Base-by-base conservation (phyloP, 2,329 filamentous ascomycete species). In the Pseudogymnoascus sp. region DNA sequence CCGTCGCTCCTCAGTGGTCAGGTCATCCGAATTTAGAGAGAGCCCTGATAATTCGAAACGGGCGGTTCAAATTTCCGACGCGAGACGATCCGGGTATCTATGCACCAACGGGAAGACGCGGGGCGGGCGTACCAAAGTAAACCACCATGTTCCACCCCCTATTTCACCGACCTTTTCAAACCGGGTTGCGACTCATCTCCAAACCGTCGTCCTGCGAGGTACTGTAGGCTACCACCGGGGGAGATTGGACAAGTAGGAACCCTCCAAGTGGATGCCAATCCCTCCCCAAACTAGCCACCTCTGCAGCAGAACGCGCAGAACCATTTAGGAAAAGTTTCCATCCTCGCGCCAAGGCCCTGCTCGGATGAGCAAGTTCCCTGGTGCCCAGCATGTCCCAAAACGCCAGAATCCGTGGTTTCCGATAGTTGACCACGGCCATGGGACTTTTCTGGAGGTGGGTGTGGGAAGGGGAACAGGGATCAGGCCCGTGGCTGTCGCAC, bases 61-160 rank as follows among this genome's bases (percentile, higher is more conserved):
- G 46, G 14, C 19, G 46, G 46, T 16, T 53, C 46, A 53, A 53
- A 53, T 53, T 53, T 53, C 46, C 46, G 46, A 53, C 24, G 46
- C 46, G 26, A 53, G 24, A 22, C 26, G 26, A 16, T 53, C 43
- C 11, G 24, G 22, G 24, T 28, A 50, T 50, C 24, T 24, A 50
- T 50, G 24, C 24, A 50, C 43, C 14, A 50, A 53, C 46, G 46
- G 46, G 46, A 31, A 16, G 46, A 31, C 46, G 46, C 46, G 24
- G 46, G 46, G 46, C 46, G 46, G 24, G 2, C 24, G 19, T 19
- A 19, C 46, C 26, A 53, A 6, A 53, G 24, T 31, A 11, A 53
- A 53, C 46, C 46, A 53, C 7, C 6, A 28, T 31, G 46, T 53
- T 31, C 46, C 46, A 53, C 46, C 46, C 46, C 46, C 46, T 53